A percentile compares a stretch with the other conserved stretches of the same genome.
phyloP scores from a whole-genome alignment of 805 yeast species.

The Monosporozyma yasuniensis region DNA sequence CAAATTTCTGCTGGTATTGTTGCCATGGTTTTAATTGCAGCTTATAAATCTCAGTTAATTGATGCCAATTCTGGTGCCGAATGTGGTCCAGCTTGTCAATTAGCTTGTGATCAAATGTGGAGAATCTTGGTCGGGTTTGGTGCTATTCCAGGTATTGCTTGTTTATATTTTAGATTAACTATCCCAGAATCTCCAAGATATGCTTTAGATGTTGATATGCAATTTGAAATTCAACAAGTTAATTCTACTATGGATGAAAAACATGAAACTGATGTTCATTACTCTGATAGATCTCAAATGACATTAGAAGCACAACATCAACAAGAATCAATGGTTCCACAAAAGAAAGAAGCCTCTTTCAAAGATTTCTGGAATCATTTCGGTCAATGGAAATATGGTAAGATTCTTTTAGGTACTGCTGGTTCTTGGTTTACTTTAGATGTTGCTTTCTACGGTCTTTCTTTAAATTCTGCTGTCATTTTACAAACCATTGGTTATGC shows the following conservation, averaged over 20 bases:
- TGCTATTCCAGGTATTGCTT: constrained; percentile 77
- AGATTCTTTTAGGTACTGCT: constrained; percentile 79
- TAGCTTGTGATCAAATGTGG: constrained; percentile 91
- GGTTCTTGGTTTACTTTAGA: constrained; percentile 87
- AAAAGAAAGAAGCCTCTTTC: constrained; percentile 60
- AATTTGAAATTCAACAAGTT: not conserved
- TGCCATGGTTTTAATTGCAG: constrained; percentile 67
- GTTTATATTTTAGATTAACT: constrained; percentile 84
- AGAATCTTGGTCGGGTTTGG: constrained; percentile 85
- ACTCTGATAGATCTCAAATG: constrained; percentile 2
- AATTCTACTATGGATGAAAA: not conserved
- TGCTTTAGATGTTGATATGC: constrained; percentile 61
- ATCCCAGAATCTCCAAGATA: constrained; percentile 94
- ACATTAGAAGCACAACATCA: not conserved
- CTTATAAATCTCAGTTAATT: constrained; percentile 55
- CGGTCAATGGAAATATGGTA: constrained; percentile 78
- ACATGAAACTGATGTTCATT: constrained; percentile 37
- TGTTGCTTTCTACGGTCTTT: constrained; percentile 84
- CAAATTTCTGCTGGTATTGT: constrained; percentile 83
- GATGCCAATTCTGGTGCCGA: constrained; percentile 44
- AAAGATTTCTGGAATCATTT: constrained; percentile 66
- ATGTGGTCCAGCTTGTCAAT: constrained; percentile 60
- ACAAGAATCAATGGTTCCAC: constrained; percentile 33
- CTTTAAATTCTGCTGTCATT: constrained; percentile 72
- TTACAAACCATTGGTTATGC: constrained; percentile 81